Percentiles rank a stretch among this genome's conserved stretches.
Conservation (phyloP, 805 yeast genomes). For the Candida pseudoglaebosa region DNA sequence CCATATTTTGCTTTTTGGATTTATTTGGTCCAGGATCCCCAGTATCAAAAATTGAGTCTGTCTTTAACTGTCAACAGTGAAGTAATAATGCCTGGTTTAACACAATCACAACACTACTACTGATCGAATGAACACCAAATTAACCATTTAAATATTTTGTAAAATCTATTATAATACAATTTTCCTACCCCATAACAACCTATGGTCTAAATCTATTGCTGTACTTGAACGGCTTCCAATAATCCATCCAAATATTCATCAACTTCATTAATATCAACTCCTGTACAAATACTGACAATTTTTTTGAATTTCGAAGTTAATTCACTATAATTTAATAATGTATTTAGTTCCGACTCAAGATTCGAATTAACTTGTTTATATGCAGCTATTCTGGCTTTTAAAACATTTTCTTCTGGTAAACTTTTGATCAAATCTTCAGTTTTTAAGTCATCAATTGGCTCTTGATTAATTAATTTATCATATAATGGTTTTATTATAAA, state of each 20-base stretch:
- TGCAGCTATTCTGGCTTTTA: constrained; percentile 78
- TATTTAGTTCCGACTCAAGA: constrained; percentile 49
- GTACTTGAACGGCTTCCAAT: constrained; percentile 84
- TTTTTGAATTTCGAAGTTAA: constrained; percentile 68
- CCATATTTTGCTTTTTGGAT: too few species aligned
- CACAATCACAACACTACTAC: too few species aligned
- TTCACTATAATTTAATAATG: constrained; percentile 43
- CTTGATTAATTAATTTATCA: constrained; percentile 40
- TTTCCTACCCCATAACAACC: too few species aligned
- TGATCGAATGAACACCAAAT: too few species aligned
- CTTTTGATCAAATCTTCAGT: constrained; percentile 21
- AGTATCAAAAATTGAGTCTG: too few species aligned
- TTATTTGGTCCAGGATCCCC: too few species aligned
- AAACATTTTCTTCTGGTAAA: constrained; percentile 45
- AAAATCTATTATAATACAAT: too few species aligned
- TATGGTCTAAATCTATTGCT: constrained; percentile 23
- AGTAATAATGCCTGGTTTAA: too few species aligned
- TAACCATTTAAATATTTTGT: too few species aligned
- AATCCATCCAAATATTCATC: constrained; percentile 79
- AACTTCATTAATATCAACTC: constrained; percentile 76
- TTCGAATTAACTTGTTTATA: constrained; percentile 65
- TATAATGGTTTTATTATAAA: constrained; percentile 64
- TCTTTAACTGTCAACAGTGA: too few species aligned
- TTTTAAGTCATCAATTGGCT: constrained; percentile 21
- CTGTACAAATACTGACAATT: constrained; percentile 87